phyloP scores from a whole-genome alignment of 2,329 filamentous ascomycete genomes.

The Dactylellina sp. region DNA sequence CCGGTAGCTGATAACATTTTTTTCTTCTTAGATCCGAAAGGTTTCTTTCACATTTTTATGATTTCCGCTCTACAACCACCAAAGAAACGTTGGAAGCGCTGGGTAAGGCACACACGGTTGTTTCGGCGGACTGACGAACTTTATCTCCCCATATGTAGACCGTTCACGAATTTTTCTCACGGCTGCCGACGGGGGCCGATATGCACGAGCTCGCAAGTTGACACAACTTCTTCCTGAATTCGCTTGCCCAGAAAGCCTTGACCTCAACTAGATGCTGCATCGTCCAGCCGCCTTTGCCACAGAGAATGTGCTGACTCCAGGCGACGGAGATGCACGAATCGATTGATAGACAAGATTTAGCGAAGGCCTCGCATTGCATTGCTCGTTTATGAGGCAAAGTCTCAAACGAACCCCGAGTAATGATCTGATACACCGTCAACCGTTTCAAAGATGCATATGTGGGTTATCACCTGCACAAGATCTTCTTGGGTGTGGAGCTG shows the following conservation, averaged over 20 bases:
- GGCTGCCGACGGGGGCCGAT: not conserved
- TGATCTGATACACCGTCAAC: conserved; percentile 26
- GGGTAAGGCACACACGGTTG: not conserved
- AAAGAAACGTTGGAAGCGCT: not conserved
- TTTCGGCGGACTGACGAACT: not conserved
- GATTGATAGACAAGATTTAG: conserved; percentile 26
- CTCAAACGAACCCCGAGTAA: conserved; percentile 30
- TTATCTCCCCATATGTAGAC: not conserved
- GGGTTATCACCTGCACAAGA: conserved; percentile 24
- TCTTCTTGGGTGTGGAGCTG: conserved; percentile 18
- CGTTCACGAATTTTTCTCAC: not conserved
- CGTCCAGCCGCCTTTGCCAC: conserved; percentile 6
- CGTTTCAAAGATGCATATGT: conserved; percentile 44
- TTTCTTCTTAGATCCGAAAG: not conserved
- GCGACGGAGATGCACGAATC: not conserved
- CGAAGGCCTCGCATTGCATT: conserved; percentile 24
- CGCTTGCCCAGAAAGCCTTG: no score
- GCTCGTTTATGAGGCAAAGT: conserved; percentile 34
- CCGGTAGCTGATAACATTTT: no score
- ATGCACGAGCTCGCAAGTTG: not conserved
- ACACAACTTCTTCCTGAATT: not conserved
- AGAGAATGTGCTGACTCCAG: not conserved
- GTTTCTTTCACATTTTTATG: not conserved
- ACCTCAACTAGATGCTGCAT: not conserved
- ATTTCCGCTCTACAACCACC: not conserved